Percentiles rank a stretch among this genome's conserved stretches.
Evolutionary conservation across 2,329 filamentous ascomycete genomes (phyloP).

Genomic region (Leptodontidium sp.): DNA sequence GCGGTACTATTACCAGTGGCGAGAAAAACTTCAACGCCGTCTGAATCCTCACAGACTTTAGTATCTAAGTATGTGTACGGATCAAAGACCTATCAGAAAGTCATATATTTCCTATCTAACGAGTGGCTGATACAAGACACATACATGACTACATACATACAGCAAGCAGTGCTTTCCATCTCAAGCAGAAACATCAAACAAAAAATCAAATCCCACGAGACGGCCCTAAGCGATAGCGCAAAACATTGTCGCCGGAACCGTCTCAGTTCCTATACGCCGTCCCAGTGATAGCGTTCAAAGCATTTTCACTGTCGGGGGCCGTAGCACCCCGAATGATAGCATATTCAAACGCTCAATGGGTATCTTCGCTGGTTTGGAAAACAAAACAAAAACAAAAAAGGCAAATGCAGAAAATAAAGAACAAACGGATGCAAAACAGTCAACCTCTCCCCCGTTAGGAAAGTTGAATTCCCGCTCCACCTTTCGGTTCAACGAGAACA

Average conservation of each 20-base stretch:
- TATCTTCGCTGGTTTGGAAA: constrained; percentile 56
- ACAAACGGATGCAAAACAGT: not conserved
- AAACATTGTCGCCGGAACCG: constrained; percentile 58
- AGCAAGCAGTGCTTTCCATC: not conserved
- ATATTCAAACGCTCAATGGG: constrained; percentile 61
- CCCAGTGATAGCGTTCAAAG: constrained; percentile 57
- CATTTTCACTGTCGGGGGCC: constrained; percentile 54
- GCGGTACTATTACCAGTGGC: no score
- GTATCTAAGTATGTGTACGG: not conserved
- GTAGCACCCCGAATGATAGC: constrained; percentile 53
- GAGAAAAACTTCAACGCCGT: no score
- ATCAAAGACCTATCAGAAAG: not conserved
- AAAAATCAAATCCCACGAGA: constrained; percentile 45
- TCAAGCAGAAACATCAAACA: not conserved
- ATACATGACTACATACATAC: not conserved
- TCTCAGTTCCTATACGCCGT: constrained; percentile 56
- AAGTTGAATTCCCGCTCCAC: constrained; percentile 35
- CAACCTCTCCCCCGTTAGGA: constrained; percentile 20
- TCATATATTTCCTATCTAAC: not conserved
- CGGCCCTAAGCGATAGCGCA: constrained; percentile 57
- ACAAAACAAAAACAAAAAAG: constrained; percentile 30
- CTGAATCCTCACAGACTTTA: no score
- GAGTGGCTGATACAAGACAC: constrained; percentile 2
- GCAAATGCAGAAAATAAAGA: not conserved
- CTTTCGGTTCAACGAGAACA: no score